Conservation (phyloP, 352 stramenopile species). For the Phytopythium chamaehyphon region DNA sequence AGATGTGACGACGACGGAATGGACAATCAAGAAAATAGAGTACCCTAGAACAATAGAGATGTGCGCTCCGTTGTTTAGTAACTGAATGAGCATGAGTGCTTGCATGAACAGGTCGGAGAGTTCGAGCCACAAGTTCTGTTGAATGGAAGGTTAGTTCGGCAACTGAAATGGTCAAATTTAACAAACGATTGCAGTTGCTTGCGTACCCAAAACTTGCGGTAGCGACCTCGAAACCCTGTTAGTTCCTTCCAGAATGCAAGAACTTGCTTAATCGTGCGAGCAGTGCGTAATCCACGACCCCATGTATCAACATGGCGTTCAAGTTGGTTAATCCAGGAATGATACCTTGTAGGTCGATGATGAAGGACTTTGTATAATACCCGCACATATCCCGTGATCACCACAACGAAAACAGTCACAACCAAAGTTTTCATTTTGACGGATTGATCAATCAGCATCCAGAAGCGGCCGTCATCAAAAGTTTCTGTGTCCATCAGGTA, state of each 20-base stretch:
- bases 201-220: slow-evolving; percentile 33
- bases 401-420: slow-evolving; percentile 3
- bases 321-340: not conserved
- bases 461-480: slow-evolving; percentile 20
- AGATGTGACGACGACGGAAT: slow-evolving; percentile 12
- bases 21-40: slow-evolving; percentile 10
- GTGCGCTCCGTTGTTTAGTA: slow-evolving; percentile 19
- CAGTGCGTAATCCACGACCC: no score
- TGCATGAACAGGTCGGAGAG: slow-evolving; percentile 21
- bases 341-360: not conserved
- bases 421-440: slow-evolving; percentile 10
- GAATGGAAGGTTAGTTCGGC: no score
- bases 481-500: slow-evolving; percentile 22
- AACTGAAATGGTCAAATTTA: not conserved
- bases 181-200: no score
- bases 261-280: not conserved
- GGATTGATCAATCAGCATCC: slow-evolving; percentile 17
- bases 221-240: slow-evolving; percentile 15
- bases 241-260: slow-evolving; percentile 12
- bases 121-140: slow-evolving; percentile 27
- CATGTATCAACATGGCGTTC: not conserved
- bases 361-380: slow-evolving; percentile 13
- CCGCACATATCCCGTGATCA: slow-evolving; percentile 11
- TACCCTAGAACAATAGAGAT: slow-evolving; percentile 11
- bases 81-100: slow-evolving; percentile 12